Evolutionary conservation across 202 grass and related monocot genomes (phyloP).

Genomic region (Carex arenaria): DNA sequence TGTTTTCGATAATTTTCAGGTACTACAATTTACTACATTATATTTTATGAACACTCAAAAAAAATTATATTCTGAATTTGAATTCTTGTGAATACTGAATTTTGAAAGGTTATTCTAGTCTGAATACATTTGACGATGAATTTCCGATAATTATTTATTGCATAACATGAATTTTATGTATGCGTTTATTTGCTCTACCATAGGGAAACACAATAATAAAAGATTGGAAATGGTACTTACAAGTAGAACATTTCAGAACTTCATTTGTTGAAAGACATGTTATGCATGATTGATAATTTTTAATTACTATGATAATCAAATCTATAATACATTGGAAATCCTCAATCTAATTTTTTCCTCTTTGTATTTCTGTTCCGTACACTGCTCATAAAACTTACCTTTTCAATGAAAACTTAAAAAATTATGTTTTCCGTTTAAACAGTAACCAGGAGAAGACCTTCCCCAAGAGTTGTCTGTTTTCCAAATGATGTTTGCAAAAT

Average conservation of each 20-base stretch:
- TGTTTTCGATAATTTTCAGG: conserved; percentile 96
- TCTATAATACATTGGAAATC: neutral
- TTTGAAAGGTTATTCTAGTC: too few relatives aligned
- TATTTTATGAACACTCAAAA: too few relatives aligned
- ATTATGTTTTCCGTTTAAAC: too few relatives aligned
- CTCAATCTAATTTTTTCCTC: neutral
- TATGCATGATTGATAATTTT: neutral
- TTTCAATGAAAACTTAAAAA: too few relatives aligned
- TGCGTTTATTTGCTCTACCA: neutral
- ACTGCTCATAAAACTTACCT: too few relatives aligned
- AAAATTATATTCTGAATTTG: too few relatives aligned
- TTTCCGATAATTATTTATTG: neutral
- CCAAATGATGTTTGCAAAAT: neutral
- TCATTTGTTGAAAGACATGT: neutral
- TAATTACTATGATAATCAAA: neutral
- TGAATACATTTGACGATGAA: neutral
- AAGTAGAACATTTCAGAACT: neutral
- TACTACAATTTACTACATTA: conserved; percentile 1
- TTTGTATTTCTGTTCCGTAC: neutral
- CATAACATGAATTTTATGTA: neutral
- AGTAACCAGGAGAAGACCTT: neutral
- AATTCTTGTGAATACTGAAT: too few relatives aligned
- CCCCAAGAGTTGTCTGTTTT: neutral
- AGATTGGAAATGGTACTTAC: too few relatives aligned
- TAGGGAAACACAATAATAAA: too few relatives aligned